These are phyloP conservation scores for Hymenoscyphus repandus DNA, from an alignment of 2,329 filamentous ascomycete genomes.

Conservation along the genomic window DNA sequence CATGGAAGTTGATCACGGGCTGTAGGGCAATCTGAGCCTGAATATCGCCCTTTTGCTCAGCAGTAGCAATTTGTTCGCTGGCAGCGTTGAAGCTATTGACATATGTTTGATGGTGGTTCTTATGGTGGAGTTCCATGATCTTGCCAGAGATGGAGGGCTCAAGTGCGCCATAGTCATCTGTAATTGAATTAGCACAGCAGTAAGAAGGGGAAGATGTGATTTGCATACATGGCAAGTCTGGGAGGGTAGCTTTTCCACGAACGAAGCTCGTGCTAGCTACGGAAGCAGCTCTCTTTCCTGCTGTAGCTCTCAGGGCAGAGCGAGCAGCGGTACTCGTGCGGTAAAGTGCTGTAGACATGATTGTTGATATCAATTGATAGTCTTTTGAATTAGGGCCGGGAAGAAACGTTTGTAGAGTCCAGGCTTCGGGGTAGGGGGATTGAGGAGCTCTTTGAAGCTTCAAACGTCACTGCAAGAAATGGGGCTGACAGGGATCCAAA, in stretches of 20 bases:
- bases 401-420: neutral
- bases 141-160: constrained; percentile 78
- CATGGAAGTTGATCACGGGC: constrained; percentile 61
- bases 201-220: neutral
- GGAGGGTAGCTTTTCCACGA: constrained; percentile 86
- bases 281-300: constrained; percentile 57
- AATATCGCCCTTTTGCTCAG: constrained; percentile 48
- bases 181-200: constrained; percentile 2
- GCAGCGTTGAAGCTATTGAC: constrained; percentile 84
- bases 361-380: constrained; percentile 16
- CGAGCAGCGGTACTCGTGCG: constrained; percentile 63
- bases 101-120: constrained; percentile 91
- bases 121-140: constrained; percentile 96
- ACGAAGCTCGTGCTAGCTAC: constrained; percentile 71
- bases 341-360: constrained; percentile 73
- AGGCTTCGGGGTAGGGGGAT: neutral
- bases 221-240: constrained; percentile 70
- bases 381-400: constrained; percentile 5
- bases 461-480: constrained; percentile 15
- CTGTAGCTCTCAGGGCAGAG: constrained; percentile 64
- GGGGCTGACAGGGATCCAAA: constrained; percentile 14
- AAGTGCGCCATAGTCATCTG: constrained; percentile 95
- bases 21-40: constrained; percentile 47
- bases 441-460: constrained; percentile 1
- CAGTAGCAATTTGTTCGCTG: constrained; percentile 62